These are phyloP conservation scores for Monilinia fructigena DNA, from an alignment of 2,329 filamentous ascomycete genomes.

Conservation along the genomic window DNA sequence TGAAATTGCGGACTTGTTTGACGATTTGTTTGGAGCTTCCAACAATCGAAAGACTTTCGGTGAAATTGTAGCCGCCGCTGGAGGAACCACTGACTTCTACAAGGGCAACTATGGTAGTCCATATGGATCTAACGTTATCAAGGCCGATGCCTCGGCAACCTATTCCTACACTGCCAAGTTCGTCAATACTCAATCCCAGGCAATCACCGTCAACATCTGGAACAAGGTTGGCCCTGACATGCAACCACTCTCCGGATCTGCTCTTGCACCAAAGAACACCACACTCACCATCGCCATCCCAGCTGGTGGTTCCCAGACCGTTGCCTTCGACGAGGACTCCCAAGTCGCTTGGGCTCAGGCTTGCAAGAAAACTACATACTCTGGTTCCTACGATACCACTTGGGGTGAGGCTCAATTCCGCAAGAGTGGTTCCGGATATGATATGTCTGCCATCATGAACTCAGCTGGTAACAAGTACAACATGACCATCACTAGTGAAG, in stretches of 20 bases:
- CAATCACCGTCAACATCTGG: slow-evolving; percentile 37
- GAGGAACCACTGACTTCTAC: slow-evolving; percentile 24
- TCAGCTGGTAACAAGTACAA: slow-evolving; percentile 35
- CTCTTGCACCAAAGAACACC: slow-evolving; percentile 34
- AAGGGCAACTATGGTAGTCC: slow-evolving; percentile 35
- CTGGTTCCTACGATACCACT: slow-evolving; percentile 33
- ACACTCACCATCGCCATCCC: slow-evolving; percentile 34
- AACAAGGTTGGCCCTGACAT: slow-evolving; percentile 33
- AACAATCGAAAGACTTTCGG: slow-evolving; percentile 33
- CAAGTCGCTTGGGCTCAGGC: slow-evolving; percentile 35
- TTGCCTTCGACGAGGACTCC: slow-evolving; percentile 37
- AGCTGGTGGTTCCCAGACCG: slow-evolving; percentile 31
- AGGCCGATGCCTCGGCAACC: slow-evolving; percentile 27
- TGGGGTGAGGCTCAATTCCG: slow-evolving; percentile 38
- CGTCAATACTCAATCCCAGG: slow-evolving; percentile 29
- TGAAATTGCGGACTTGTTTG: slow-evolving; percentile 23
- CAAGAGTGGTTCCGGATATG: slow-evolving; percentile 34
- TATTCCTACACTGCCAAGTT: slow-evolving; percentile 36
- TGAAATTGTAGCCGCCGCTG: background rate
- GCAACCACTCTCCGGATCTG: slow-evolving; percentile 30
- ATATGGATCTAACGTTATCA: slow-evolving; percentile 38
- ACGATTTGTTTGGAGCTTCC: slow-evolving; percentile 31
- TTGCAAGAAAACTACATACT: slow-evolving; percentile 18
- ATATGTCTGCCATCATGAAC: slow-evolving; percentile 39
- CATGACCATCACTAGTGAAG: slow-evolving; percentile 36